Conservation (phyloP, 257 asterid genomes). For the Voacanga thouarsii region DNA sequence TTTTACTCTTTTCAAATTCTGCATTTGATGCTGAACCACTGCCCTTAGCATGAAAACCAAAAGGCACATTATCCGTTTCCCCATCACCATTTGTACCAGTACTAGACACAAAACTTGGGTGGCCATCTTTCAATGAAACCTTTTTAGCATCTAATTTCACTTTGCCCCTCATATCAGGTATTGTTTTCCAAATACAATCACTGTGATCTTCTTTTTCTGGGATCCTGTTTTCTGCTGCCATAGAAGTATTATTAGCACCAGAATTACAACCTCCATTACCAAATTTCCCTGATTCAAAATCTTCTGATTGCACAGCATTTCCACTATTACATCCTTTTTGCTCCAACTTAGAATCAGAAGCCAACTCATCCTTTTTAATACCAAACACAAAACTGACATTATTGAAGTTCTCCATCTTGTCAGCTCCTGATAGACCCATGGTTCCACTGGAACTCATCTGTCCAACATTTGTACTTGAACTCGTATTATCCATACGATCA, state of each 20-base stretch:
- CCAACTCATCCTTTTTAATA: conserved; percentile 18
- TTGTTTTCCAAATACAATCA: not conserved
- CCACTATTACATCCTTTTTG: not conserved
- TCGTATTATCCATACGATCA: conserved; percentile 4
- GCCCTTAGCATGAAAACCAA: conserved; percentile 33
- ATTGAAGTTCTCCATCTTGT: not conserved
- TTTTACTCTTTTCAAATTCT: conserved; percentile 12
- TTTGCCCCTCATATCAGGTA: conserved; percentile 3
- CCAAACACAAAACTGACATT: conserved; percentile 32
- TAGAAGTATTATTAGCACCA: conserved; percentile 8
- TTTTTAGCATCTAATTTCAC: conserved; percentile 21
- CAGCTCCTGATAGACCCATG: conserved; percentile 16
- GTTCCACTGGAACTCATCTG: conserved; percentile 9
- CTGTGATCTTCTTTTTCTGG: not conserved
- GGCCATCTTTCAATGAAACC: conserved; percentile 30
- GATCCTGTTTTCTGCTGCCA: conserved; percentile 11
- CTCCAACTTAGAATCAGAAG: conserved; percentile 5
- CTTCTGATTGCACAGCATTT: conserved; percentile 9
- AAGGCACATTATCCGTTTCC: conserved; percentile 23
- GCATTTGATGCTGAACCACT: conserved; percentile 16
- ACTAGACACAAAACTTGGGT: conserved; percentile 22
- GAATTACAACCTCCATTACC: conserved; percentile 4
- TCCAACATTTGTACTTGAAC: not conserved
- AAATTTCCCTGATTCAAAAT: conserved; percentile 1
- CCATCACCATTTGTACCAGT: conserved; percentile 16